phyloP scores from a whole-genome alignment of 805 yeast species.

The Saturnispora hagleri region DNA sequence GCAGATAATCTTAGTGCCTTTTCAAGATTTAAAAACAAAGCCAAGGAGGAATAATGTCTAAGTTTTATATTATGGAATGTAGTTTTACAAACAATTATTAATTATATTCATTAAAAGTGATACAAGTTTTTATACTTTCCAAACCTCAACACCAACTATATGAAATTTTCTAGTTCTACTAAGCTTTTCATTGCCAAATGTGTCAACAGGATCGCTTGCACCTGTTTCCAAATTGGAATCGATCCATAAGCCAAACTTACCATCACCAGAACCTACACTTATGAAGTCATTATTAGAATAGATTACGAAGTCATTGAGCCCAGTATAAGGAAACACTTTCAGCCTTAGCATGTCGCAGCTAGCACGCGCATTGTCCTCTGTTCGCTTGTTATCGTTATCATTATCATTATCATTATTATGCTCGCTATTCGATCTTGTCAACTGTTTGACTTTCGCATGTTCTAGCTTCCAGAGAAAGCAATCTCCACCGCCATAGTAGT shows the following conservation, averaged over 20 bases:
- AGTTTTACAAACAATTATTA: background rate
- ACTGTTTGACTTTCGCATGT: slow-evolving; percentile 28
- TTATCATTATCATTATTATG: background rate
- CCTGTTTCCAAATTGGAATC: slow-evolving; percentile 70
- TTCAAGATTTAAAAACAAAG: slow-evolving; percentile 2
- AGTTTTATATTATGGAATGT: background rate
- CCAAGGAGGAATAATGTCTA: background rate
- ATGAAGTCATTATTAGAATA: slow-evolving; percentile 71
- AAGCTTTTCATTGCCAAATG: slow-evolving; percentile 84
- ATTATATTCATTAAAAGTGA: background rate
- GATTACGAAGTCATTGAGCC: slow-evolving; percentile 75
- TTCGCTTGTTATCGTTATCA: slow-evolving; percentile 1
- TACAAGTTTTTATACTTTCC: slow-evolving; percentile 45
- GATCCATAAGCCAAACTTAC: slow-evolving; percentile 86
- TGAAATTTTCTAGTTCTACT: slow-evolving; percentile 47
- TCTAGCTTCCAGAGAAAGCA: slow-evolving; percentile 86
- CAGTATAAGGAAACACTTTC: slow-evolving; percentile 81
- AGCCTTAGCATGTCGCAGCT: slow-evolving; percentile 26
- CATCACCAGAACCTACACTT: slow-evolving; percentile 87
- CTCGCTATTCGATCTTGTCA: slow-evolving; percentile 10
- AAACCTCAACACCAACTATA: slow-evolving; percentile 71
- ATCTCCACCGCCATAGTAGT: slow-evolving; percentile 90
- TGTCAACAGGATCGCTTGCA: slow-evolving; percentile 66
- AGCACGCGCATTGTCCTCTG: background rate
- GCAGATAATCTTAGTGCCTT: slow-evolving; percentile 1